A percentile compares a stretch with the other conserved stretches of the same genome.
phyloP scores from a whole-genome alignment of 306 rosid genomes.

The Glycine soja region DNA sequence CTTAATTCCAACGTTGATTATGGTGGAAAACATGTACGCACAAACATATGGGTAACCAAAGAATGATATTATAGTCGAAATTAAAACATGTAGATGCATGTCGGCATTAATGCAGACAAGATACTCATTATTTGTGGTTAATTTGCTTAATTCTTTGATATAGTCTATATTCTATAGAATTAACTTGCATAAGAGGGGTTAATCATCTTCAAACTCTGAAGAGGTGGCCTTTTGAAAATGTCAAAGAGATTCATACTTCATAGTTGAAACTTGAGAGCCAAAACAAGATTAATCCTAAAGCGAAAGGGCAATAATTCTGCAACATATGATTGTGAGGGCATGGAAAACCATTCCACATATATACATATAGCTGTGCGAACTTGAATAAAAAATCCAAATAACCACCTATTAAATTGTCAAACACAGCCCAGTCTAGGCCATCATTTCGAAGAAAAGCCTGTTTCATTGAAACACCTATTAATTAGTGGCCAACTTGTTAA shows the following conservation, averaged over 20 bases:
- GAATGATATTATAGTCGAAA: no score
- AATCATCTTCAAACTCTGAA: constrained; percentile 14
- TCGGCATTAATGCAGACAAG: no score
- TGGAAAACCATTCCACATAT: no score
- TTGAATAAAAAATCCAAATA: constrained; percentile 32
- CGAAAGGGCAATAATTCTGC: constrained; percentile 12
- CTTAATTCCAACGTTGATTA: no score
- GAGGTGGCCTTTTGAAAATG: constrained; percentile 37
- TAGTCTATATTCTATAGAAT: background rate
- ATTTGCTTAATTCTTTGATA: background rate
- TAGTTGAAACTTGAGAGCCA: background rate
- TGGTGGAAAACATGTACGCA: no score
- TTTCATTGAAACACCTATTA: background rate
- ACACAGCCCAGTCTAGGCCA: constrained; percentile 43
- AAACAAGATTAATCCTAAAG: constrained; percentile 24
- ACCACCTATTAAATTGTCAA: constrained; percentile 36
- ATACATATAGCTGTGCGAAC: background rate
- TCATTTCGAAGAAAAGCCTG: constrained; percentile 48
- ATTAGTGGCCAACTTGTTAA: constrained; percentile 46
- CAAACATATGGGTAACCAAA: no score
- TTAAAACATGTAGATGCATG: no score
- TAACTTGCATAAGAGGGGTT: constrained; percentile 3
- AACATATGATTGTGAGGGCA: background rate
- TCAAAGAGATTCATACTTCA: constrained; percentile 15
- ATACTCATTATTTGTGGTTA: no score